Conservation (phyloP, 257 asterid species). For the Striga asiatica region DNA sequence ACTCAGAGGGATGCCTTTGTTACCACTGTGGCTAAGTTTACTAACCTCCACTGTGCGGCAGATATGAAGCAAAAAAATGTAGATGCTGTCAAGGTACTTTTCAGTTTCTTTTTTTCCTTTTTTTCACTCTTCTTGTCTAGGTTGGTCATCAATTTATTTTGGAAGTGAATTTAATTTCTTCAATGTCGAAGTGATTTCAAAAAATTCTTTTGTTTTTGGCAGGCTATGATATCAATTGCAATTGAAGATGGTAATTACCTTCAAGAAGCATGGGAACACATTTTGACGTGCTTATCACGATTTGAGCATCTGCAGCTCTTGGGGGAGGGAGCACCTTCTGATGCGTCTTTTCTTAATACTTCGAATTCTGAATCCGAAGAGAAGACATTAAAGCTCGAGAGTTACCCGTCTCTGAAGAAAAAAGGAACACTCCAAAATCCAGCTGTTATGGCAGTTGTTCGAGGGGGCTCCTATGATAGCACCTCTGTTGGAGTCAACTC, state of each 20-base stretch:
- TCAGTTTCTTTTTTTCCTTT: no score
- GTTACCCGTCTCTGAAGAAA: conserved; percentile 67
- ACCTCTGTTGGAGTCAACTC: conserved; percentile 56
- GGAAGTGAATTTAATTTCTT: no score
- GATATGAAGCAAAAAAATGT: conserved; percentile 99
- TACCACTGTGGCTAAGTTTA: conserved; percentile 94
- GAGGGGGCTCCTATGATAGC: conserved; percentile 98
- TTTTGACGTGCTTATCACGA: conserved; percentile 90
- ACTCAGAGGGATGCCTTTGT: conserved; percentile 98
- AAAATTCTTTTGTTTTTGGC: conserved; percentile 19
- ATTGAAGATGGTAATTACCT: conserved; percentile 93
- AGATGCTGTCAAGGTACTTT: conserved; percentile 94
- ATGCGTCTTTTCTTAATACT: conserved; percentile 71
- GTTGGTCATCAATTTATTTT: no score
- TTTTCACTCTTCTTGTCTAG: conserved; percentile 14
- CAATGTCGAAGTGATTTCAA: conserved; percentile 2
- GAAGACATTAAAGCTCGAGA: conserved; percentile 29
- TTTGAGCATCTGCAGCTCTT: conserved; percentile 95
- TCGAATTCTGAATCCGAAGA: conserved; percentile 59
- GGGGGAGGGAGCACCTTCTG: conserved; percentile 97
- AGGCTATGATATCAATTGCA: conserved; percentile 93
- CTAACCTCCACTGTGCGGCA: conserved; percentile 96
- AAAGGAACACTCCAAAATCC: conserved; percentile 89
- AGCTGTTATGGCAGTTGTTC: conserved; percentile 92
- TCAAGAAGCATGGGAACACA: conserved; percentile 97